These are phyloP conservation scores for Setaria viridis DNA, from an alignment of 202 grass and related monocot genomes.

Conservation along the genomic window DNA sequence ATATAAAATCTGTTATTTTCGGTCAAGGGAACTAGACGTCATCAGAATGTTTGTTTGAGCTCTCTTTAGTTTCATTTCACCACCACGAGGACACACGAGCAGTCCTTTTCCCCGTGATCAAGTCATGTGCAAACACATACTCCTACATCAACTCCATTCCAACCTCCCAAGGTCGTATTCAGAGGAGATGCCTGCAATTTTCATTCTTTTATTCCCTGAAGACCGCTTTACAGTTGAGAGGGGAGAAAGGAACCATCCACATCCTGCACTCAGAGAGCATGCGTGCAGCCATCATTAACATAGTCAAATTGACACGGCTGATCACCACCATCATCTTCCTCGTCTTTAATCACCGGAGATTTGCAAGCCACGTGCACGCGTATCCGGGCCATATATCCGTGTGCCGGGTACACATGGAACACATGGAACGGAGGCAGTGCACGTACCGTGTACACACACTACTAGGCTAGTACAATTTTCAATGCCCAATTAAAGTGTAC, in stretches of 20 bases:
- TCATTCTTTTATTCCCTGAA: not conserved
- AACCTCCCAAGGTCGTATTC: slow-evolving; percentile 14
- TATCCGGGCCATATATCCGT: not conserved
- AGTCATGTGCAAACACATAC: slow-evolving; percentile 19
- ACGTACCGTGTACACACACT: not conserved
- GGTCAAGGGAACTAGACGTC: not conserved
- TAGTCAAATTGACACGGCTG: not conserved
- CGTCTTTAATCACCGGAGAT: not conserved
- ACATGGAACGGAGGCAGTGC: not conserved
- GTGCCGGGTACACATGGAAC: not conserved
- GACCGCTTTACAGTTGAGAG: not conserved
- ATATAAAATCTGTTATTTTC: not conserved
- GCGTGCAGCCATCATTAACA: not conserved
- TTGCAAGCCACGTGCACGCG: not conserved
- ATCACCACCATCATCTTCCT: not conserved
- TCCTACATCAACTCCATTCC: not conserved
- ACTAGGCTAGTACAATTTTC: not conserved
- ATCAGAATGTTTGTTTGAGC: slow-evolving; percentile 20
- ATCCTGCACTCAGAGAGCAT: not conserved
- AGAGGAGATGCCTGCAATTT: not conserved
- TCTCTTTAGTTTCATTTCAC: not conserved
- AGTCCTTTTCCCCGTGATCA: slow-evolving; percentile 43
- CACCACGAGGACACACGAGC: not conserved
- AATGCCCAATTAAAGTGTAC: not conserved
- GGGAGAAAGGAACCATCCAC: not conserved